Evolutionary conservation across 1,284 basidiomycete genomes (phyloP).

Genomic region (Moesziomyces parantarcticus): DNA sequence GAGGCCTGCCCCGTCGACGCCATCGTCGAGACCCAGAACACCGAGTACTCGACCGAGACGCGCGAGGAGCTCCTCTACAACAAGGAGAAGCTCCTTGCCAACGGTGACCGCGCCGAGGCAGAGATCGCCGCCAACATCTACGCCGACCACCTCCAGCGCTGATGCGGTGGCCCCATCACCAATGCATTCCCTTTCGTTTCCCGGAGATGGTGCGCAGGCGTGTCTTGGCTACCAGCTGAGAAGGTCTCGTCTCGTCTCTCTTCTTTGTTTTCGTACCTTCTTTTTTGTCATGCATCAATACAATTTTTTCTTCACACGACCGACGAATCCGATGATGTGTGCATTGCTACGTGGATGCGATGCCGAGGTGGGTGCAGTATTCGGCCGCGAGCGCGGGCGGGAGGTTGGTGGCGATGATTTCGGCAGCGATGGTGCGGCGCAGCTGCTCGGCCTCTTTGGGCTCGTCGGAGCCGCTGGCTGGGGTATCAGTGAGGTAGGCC

Average conservation of each 20-base stretch:
- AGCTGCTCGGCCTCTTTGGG: slow-evolving; percentile 20
- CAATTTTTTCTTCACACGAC: slow-evolving; percentile 6
- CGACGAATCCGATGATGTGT: neutral
- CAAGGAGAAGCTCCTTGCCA: slow-evolving; percentile 90
- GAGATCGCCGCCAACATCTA: slow-evolving; percentile 72
- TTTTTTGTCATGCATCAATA: slow-evolving; percentile 22
- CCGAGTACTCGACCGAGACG: slow-evolving; percentile 88
- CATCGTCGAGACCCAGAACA: slow-evolving; percentile 85
- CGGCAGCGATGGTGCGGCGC: slow-evolving; percentile 26
- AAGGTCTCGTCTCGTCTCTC: neutral
- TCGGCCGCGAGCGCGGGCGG: slow-evolving; percentile 15
- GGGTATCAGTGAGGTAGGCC: slow-evolving; percentile 3
- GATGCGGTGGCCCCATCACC: no score
- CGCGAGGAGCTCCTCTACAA: slow-evolving; percentile 98
- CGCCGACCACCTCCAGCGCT: slow-evolving; percentile 64
- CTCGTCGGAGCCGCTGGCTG: slow-evolving; percentile 7
- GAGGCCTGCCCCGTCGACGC: slow-evolving; percentile 99
- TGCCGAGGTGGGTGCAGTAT: slow-evolving; percentile 22
- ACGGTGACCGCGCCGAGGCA: slow-evolving; percentile 94
- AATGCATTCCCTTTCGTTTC: neutral
- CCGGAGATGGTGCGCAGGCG: no score
- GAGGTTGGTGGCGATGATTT: slow-evolving; percentile 28
- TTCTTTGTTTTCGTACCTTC: neutral
- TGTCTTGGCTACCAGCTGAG: neutral
- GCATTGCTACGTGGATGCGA: neutral